These are phyloP conservation scores for Takakia lepidozioides DNA, from an alignment of 225 moss, liverwort and hornwort genomes.

Conservation along the genomic window DNA sequence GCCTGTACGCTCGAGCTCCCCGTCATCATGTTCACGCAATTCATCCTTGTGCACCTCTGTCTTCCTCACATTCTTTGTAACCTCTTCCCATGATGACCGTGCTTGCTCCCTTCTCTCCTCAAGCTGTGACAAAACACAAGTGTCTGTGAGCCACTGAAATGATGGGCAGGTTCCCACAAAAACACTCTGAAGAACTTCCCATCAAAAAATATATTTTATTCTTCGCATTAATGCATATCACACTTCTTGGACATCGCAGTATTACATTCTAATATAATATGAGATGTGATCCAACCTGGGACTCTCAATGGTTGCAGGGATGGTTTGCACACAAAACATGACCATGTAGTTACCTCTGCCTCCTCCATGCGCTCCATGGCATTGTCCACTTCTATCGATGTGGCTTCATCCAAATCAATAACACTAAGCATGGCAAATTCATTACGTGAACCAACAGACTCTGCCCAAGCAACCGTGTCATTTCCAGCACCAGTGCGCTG, in stretches of 20 bases:
- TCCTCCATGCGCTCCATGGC: conserved; percentile 42
- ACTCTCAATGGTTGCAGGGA: no score
- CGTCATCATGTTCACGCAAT: conserved; percentile 68
- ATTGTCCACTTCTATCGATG: conserved; percentile 14
- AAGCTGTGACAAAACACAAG: conserved; percentile 35
- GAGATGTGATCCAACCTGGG: no score
- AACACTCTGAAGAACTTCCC: no score
- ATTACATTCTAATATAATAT: no score
- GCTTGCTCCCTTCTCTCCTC: conserved; percentile 49
- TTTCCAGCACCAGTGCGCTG: conserved; percentile 14
- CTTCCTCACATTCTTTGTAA: conserved; percentile 72
- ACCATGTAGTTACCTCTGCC: conserved; percentile 54
- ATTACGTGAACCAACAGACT: conserved; percentile 6
- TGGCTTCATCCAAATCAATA: conserved; percentile 43
- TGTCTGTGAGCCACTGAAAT: no score
- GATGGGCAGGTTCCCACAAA: no score
- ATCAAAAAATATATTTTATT: no score
- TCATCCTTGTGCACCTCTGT: conserved; percentile 70
- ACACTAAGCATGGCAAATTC: conserved; percentile 39
- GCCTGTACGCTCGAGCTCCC: conserved; percentile 72
- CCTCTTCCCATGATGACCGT: conserved; percentile 69
- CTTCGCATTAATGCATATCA: no score
- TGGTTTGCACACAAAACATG: not conserved
- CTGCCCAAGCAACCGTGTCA: conserved; percentile 9
- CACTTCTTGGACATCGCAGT: no score